Percentiles rank a stretch among this genome's conserved stretches.
Evolutionary conservation across 2,329 filamentous ascomycete species (phyloP).

Genomic region (Chrysosporium queenslandicum): DNA sequence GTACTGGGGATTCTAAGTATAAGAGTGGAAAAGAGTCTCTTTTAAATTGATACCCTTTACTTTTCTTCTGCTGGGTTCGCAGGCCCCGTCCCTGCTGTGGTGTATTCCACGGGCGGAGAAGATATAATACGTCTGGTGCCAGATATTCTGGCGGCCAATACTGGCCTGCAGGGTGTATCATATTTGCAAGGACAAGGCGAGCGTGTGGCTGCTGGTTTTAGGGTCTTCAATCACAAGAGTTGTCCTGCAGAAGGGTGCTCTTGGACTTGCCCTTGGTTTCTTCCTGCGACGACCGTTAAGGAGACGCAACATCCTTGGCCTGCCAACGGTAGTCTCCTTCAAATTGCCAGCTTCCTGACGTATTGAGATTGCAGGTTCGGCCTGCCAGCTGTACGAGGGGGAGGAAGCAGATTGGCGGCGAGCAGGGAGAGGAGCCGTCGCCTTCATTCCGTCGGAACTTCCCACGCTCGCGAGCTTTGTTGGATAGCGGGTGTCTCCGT

Average conservation of each 20-base stretch:
- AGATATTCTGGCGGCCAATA: not conserved
- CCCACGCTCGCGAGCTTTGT: not conserved
- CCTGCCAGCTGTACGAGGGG: not conserved
- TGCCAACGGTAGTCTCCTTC: not conserved
- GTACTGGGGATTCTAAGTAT: no score
- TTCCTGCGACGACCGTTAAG: not conserved
- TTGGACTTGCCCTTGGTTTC: no score
- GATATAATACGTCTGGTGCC: not conserved
- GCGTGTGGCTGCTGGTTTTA: no score
- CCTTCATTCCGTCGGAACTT: not conserved
- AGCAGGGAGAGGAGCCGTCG: not conserved
- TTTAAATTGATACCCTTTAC: slow-evolving; percentile 7
- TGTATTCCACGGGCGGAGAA: not conserved
- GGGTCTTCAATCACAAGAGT: no score
- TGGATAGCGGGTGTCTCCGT: not conserved
- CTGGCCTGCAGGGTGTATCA: not conserved
- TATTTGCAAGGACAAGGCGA: no score
- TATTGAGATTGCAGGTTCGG: not conserved
- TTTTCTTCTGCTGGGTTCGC: no score
- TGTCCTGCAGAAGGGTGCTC: no score
- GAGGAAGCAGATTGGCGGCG: not conserved
- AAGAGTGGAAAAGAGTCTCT: not conserved
- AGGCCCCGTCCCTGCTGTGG: not conserved
- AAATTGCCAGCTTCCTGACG: not conserved
- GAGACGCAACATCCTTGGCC: not conserved